Evolutionary conservation across 176 grass and related monocot species (phyloP).

Genomic region (Lolium rigidum): DNA sequence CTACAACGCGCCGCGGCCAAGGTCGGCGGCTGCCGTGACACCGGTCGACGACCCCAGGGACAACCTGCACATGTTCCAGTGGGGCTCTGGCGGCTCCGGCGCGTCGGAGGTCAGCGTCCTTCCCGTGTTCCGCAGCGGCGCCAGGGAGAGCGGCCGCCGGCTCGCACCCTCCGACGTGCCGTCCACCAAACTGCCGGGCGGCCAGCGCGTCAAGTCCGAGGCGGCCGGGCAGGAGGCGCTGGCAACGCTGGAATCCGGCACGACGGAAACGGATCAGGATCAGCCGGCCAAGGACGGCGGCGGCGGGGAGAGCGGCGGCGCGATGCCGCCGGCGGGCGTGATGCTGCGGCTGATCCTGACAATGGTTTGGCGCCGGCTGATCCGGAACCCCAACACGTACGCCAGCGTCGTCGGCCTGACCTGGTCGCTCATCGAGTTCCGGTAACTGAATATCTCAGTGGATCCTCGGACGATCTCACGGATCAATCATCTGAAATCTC

Average conservation of each 20-base stretch:
- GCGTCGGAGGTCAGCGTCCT: slow-evolving; percentile 68
- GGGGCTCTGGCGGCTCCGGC: slow-evolving; percentile 67
- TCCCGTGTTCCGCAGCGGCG: slow-evolving; percentile 60
- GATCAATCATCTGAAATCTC: not conserved
- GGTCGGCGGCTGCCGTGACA: slow-evolving; percentile 44
- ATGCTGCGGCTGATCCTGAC: slow-evolving; percentile 83
- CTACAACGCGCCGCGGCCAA: not conserved
- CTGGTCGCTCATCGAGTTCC: slow-evolving; percentile 89
- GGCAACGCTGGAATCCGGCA: slow-evolving; percentile 58
- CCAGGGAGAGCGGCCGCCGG: slow-evolving; percentile 59
- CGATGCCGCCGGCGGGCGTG: slow-evolving; percentile 73
- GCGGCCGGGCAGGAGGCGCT: slow-evolving; percentile 48
- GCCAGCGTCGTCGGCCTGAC: slow-evolving; percentile 82
- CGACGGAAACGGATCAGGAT: slow-evolving; percentile 45
- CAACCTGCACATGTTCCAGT: slow-evolving; percentile 65
- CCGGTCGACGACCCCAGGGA: slow-evolving; percentile 56
- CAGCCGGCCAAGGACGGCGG: not conserved
- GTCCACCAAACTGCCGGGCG: slow-evolving; percentile 22
- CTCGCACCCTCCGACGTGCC: slow-evolving; percentile 49
- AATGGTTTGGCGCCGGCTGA: slow-evolving; percentile 91
- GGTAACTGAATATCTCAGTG: slow-evolving; percentile 39
- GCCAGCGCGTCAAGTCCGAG: slow-evolving; percentile 44
- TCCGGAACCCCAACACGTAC: slow-evolving; percentile 95
- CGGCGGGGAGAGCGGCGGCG: slow-evolving; percentile 7
- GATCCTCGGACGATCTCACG: not conserved